Evolutionary conservation across 2,329 filamentous ascomycete species (phyloP).

Genomic region (Beauveria caledonica): DNA sequence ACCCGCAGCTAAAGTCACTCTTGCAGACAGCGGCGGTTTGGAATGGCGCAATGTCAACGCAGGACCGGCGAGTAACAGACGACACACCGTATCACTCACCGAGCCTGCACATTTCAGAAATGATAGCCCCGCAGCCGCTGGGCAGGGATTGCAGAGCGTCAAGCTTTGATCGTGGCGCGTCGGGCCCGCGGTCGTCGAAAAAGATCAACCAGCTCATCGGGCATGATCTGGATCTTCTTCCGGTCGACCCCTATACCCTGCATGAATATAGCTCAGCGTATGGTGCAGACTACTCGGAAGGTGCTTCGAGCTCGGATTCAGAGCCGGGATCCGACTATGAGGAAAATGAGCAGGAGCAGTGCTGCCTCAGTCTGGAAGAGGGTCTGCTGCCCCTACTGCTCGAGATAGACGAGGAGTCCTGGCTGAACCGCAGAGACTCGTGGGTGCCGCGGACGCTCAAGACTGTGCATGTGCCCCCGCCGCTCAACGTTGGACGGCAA

Average conservation of each 20-base stretch:
- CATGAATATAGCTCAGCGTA: not conserved
- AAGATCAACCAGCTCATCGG: constrained; percentile 37
- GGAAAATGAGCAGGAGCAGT: not conserved
- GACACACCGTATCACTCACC: not conserved
- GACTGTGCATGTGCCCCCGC: not conserved
- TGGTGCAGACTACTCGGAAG: not conserved
- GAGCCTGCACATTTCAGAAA: not conserved
- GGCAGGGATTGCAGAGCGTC: not conserved
- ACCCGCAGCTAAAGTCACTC: not conserved
- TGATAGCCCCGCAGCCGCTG: not conserved
- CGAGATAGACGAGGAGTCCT: not conserved
- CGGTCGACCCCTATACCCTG: not conserved
- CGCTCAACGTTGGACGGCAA: not conserved
- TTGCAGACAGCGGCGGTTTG: not conserved
- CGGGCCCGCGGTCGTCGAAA: constrained; percentile 22
- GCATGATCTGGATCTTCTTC: constrained; percentile 24
- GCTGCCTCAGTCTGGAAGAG: not conserved
- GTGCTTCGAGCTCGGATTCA: not conserved
- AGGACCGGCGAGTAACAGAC: not conserved
- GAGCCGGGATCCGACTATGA: not conserved
- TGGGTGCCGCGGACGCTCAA: constrained; percentile 1
- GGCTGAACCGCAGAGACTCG: not conserved
- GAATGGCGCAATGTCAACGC: not conserved
- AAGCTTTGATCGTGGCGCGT: constrained; percentile 11
- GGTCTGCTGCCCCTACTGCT: not conserved